Base-by-base conservation (phyloP, 768 basidiomycete genomes). In the Xanthoconium stramineum region DNA sequence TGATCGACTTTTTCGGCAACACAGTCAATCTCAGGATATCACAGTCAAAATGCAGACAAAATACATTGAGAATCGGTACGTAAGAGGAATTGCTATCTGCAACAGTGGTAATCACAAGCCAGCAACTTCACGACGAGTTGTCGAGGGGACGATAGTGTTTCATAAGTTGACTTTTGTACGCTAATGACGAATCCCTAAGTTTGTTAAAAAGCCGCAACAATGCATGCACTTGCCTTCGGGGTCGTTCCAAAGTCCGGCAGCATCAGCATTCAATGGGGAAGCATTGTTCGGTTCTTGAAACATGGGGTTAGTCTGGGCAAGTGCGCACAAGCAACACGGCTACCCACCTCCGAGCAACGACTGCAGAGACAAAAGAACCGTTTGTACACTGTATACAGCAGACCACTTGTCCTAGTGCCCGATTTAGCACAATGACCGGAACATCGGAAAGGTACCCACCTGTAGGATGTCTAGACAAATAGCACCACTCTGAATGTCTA, bases 381-480 rank as follows among this genome's bases (percentile, higher is more conserved):
- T 94, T 61, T 93, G 90, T 36, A 94, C 93, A 56, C 89, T 91
- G 71, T 95, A 93, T 2, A 94, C 88, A 8, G 94, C 92, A 4
- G 90, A 91, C 94, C 93, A 95, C 67, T 94, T 91, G 72, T 94
- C 91, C 89, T 92, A 59, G 11, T 37, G 24, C 38, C 50, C 14
- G 43, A 11, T 59, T 61, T 19, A 60, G 56, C 13, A 53, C 53
- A 62, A 45, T 3, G 14, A 19, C 24, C n/a, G 33, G 29, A 33
- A 2, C 14, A 17, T 15, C 10, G 29, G 19, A 9, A 30, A 2
- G n/a, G 29, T 0, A 69, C 75, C 15, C 55, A 84, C 90, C 80
- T 94, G 90, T 45, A 95, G 74, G 64, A 96, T 94, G 68, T 95
- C 92, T 42, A 94, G 76, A 70, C 90, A 94, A 60, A 93, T 92